phyloP scores from a whole-genome alignment of 1,139 yeast genomes.

The Lizanozyma gosingica region DNA sequence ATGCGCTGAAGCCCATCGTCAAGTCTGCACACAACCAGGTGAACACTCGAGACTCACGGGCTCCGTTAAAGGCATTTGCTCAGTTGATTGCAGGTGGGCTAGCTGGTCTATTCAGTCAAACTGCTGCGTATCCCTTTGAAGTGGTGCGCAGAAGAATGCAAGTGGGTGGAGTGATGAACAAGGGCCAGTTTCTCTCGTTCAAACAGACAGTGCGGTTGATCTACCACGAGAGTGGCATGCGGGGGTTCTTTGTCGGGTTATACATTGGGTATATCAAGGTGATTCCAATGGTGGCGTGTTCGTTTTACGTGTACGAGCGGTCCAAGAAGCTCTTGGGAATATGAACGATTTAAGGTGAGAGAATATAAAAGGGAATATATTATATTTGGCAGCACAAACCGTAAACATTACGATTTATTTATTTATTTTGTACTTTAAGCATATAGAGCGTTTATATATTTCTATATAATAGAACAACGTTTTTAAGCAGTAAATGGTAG shows the following conservation, averaged over 20 bases:
- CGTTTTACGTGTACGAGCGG: conserved; percentile 89
- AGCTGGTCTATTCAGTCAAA: conserved; percentile 92
- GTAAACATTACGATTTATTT: neutral
- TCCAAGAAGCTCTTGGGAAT: conserved; percentile 63
- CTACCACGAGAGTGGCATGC: conserved; percentile 61
- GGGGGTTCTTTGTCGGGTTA: conserved; percentile 88
- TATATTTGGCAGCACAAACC: too few species aligned
- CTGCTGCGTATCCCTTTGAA: conserved; percentile 96
- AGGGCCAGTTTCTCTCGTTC: conserved; percentile 52
- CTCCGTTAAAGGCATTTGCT: conserved; percentile 81
- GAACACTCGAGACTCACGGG: conserved; percentile 42
- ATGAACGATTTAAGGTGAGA: conserved; percentile 15
- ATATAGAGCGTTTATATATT: too few species aligned
- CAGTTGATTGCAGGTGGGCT: conserved; percentile 90
- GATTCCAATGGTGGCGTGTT: conserved; percentile 95
- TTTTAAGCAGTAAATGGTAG: too few species aligned
- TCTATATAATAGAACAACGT: too few species aligned
- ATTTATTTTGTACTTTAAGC: too few species aligned
- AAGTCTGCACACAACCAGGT: conserved; percentile 8
- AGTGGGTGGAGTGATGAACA: conserved; percentile 74
- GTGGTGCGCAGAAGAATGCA: conserved; percentile 93
- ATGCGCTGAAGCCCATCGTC: neutral
- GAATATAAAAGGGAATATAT: too few species aligned
- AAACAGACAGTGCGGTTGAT: conserved; percentile 48
- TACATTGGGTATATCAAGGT: conserved; percentile 93